A percentile compares a stretch with the other conserved stretches of the same genome.
Evolutionary conservation across 73 alveolate species (phyloP).

Genomic region (Blepharisma japonicum): DNA sequence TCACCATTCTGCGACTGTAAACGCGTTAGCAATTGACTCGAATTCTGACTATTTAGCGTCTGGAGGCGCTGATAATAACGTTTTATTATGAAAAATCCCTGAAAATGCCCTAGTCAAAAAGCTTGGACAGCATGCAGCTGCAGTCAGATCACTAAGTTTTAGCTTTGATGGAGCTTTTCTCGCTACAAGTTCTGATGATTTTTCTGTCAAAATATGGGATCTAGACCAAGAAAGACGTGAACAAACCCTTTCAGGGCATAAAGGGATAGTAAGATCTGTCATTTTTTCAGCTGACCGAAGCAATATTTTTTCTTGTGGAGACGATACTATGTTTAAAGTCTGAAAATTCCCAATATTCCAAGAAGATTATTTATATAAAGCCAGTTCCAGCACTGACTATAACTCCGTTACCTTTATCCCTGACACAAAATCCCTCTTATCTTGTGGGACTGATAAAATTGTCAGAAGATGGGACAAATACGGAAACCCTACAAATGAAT

Average conservation of each 20-base stretch:
- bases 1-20: not conserved
- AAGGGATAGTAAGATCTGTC: not conserved
- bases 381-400: not conserved
- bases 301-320: slow-evolving; percentile 1
- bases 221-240: slow-evolving; percentile 6
- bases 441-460: slow-evolving; percentile 23
- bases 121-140: not conserved
- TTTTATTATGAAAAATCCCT: slow-evolving; percentile 3
- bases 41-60: slow-evolving; percentile 9
- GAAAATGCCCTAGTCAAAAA: not conserved
- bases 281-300: not conserved
- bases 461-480: not conserved
- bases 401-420: not conserved
- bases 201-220: not conserved
- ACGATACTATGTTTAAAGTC: not conserved
- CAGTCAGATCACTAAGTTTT: not conserved
- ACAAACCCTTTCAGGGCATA: not conserved
- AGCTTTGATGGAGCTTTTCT: not conserved
- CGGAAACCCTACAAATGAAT: not conserved
- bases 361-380: not conserved
- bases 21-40: not conserved
- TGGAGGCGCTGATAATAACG: slow-evolving; percentile 25
- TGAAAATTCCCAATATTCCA: slow-evolving; percentile 1
- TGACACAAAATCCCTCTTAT: not conserved
- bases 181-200: slow-evolving; percentile 13